Conservation (phyloP, 2,329 filamentous ascomycete species). For the Chrysoporthe austroafricana region DNA sequence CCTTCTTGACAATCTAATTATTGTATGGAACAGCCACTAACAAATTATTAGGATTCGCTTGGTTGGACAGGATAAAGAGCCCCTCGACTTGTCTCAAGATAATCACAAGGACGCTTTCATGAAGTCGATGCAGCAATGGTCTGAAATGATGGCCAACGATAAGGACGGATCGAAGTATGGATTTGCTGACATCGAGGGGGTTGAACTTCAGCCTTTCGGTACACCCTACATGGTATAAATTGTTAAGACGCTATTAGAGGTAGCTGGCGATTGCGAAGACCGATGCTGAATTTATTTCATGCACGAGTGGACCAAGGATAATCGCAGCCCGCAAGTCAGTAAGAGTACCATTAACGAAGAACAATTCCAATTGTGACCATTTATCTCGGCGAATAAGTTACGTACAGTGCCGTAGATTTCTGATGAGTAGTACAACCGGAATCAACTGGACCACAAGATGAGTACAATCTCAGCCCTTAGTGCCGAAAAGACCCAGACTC, state of each 20-base stretch:
- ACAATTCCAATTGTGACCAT: no score
- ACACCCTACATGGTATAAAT: constrained; percentile 31
- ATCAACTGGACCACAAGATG: not conserved
- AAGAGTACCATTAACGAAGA: no score
- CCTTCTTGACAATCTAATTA: not conserved
- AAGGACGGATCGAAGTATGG: constrained; percentile 39
- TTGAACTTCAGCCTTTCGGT: constrained; percentile 40
- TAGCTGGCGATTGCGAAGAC: not conserved
- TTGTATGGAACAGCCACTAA: not conserved
- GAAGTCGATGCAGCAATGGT: constrained; percentile 38
- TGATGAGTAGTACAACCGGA: not conserved
- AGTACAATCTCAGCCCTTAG: not conserved
- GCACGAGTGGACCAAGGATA: no score
- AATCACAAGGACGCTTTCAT: constrained; percentile 38
- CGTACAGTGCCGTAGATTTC: not conserved
- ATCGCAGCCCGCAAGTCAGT: no score
- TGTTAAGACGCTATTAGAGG: not conserved
- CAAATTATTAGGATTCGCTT: constrained; percentile 19
- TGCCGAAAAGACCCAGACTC: not conserved
- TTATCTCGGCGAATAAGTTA: not conserved
- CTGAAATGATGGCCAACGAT: constrained; percentile 37
- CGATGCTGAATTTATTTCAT: no score
- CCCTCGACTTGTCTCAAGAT: constrained; percentile 38
- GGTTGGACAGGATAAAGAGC: constrained; percentile 32
- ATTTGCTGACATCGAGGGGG: constrained; percentile 38